phyloP scores from a whole-genome alignment of 805 yeast species.

The Saccharomycopsis malanga region DNA sequence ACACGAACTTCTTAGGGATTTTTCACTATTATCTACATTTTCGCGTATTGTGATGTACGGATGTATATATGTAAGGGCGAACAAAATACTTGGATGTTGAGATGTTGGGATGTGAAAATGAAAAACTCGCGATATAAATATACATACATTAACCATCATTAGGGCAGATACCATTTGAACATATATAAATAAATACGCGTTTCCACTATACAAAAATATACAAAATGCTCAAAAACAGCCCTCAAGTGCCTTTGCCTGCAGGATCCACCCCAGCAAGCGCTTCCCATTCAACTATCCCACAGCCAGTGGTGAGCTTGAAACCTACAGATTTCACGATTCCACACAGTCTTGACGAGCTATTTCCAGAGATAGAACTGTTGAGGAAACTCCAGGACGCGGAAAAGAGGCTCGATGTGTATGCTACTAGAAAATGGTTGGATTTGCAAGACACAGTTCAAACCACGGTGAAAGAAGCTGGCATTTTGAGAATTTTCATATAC shows the following conservation, averaged over 20 bases:
- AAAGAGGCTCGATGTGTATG: constrained; percentile 67
- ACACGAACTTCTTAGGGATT: too few relatives aligned
- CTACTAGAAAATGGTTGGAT: constrained; percentile 78
- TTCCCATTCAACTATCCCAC: constrained; percentile 21
- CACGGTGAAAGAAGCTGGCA: constrained; percentile 42
- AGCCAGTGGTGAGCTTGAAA: constrained; percentile 25
- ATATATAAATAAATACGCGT: too few relatives aligned
- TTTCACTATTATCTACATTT: too few relatives aligned
- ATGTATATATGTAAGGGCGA: too few relatives aligned
- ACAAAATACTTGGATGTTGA: too few relatives aligned
- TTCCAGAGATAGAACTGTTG: constrained; percentile 71
- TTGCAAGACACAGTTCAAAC: constrained; percentile 61
- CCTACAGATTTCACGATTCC: constrained; percentile 54
- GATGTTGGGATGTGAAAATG: too few relatives aligned
- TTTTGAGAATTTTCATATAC: constrained; percentile 72
- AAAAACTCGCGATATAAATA: too few relatives aligned
- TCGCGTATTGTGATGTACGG: too few relatives aligned
- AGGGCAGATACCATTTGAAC: too few relatives aligned
- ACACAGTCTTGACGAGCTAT: constrained; percentile 34
- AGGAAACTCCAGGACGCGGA: constrained; percentile 76
- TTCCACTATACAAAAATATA: neutral
- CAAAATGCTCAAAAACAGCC: neutral
- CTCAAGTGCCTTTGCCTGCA: neutral
- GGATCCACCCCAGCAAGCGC: constrained; percentile 24
- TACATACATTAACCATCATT: too few relatives aligned